Evolutionary conservation across 768 basidiomycete genomes (phyloP).

Genomic region (Saitozyma podzolica): DNA sequence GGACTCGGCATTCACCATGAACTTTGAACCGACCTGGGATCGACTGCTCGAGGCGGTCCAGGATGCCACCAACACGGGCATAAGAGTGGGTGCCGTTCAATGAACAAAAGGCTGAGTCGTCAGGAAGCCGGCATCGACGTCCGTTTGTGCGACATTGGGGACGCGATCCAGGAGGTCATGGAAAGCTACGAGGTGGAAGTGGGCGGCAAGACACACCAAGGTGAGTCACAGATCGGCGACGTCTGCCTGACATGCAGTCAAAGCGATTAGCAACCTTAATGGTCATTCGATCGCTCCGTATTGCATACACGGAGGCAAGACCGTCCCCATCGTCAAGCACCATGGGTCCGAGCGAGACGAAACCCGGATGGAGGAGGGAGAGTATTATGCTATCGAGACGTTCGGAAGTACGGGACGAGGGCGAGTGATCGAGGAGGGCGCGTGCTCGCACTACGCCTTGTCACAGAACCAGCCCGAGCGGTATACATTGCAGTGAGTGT

Average conservation of each 20-base stretch:
- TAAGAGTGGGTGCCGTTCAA: conserved; percentile 63
- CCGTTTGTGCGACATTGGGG: conserved; percentile 86
- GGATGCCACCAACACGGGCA: conserved; percentile 89
- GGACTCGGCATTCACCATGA: conserved; percentile 93
- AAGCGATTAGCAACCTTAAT: conserved; percentile 87
- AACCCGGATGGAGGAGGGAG: conserved; percentile 98
- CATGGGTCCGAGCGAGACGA: conserved; percentile 62
- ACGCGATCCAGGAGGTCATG: conserved; percentile 95
- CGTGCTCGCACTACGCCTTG: conserved; percentile 86
- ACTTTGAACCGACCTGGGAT: conserved; percentile 85
- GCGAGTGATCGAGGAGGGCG: conserved; percentile 80
- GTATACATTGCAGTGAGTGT: conserved; percentile 63
- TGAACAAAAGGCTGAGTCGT: not conserved
- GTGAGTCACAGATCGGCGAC: conserved; percentile 54
- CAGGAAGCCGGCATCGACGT: conserved; percentile 97
- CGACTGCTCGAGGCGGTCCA: conserved; percentile 84
- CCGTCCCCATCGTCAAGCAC: conserved; percentile 83
- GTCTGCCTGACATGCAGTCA: conserved; percentile 61
- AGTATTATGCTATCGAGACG: conserved; percentile 98
- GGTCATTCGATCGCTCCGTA: conserved; percentile 91
- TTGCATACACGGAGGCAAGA: conserved; percentile 90
- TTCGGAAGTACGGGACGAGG: conserved; percentile 97
- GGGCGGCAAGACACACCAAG: conserved; percentile 76
- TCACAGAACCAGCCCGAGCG: conserved; percentile 35
- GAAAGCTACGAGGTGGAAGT: conserved; percentile 96